Percentiles rank a stretch among this genome's conserved stretches.
These are phyloP conservation scores for Tylopilus sp. DNA, from an alignment of 768 basidiomycete genomes.

Conservation along the genomic window DNA sequence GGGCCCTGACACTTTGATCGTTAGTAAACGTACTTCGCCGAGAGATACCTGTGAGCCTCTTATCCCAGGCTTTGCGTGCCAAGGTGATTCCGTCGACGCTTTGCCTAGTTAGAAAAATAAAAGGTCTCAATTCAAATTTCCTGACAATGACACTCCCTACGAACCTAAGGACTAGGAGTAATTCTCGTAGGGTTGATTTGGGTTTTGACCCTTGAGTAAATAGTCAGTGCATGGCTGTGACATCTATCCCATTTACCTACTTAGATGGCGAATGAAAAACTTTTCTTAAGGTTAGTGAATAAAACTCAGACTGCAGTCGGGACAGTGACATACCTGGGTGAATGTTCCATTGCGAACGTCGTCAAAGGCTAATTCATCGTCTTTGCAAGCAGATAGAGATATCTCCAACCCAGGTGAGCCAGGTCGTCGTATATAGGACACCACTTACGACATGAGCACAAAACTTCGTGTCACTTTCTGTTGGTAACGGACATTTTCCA, in stretches of 20 bases:
- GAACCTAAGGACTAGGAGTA: slow-evolving; percentile 25
- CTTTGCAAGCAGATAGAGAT: slow-evolving; percentile 29
- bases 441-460: slow-evolving; percentile 26
- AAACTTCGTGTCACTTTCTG: slow-evolving; percentile 1
- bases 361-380: slow-evolving; percentile 24
- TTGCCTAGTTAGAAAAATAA: slow-evolving; percentile 5
- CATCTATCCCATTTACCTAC: slow-evolving; percentile 16
- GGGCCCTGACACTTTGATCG: background rate
- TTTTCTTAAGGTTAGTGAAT: slow-evolving; percentile 6
- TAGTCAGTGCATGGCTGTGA: background rate
- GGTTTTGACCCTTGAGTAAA: slow-evolving; percentile 16
- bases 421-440: background rate
- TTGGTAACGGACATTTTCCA: slow-evolving; percentile 11
- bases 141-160: background rate
- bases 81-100: slow-evolving; percentile 16
- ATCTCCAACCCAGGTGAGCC: slow-evolving; percentile 15
- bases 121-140: background rate
- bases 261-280: slow-evolving; percentile 29
- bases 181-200: slow-evolving; percentile 20
- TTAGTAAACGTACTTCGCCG: slow-evolving; percentile 13
- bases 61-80: slow-evolving; percentile 12
- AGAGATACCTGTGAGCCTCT: background rate
- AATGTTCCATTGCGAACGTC: slow-evolving; percentile 16
- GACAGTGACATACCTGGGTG: slow-evolving; percentile 14
- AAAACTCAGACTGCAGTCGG: background rate